Conservation (phyloP, 1,139 yeast species). For the Hyphopichia fennica region DNA sequence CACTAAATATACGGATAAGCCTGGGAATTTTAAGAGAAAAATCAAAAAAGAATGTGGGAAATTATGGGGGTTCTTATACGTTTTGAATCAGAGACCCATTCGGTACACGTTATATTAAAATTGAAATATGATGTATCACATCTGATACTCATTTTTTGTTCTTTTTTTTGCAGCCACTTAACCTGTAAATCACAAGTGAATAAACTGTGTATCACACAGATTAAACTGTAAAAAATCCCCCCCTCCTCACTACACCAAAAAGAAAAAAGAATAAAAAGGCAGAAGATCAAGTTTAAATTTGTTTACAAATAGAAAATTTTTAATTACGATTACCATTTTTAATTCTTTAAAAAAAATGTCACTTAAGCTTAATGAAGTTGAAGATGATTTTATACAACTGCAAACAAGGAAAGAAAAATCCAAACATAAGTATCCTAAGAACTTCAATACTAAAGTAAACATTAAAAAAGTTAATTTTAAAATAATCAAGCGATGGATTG, state of each 20-base stretch:
- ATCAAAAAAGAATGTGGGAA: too few species aligned
- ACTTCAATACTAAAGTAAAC: slow-evolving; percentile 27
- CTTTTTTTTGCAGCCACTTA: slow-evolving; percentile 9
- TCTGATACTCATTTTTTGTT: slow-evolving; percentile 2
- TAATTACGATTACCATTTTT: too few species aligned
- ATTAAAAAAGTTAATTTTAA: slow-evolving; percentile 32
- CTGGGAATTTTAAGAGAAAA: too few species aligned
- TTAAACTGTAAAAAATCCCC: background rate
- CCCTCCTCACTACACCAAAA: too few species aligned
- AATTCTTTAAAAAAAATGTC: slow-evolving; percentile 16
- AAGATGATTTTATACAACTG: slow-evolving; percentile 12
- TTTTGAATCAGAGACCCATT: too few species aligned
- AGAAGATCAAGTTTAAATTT: too few species aligned
- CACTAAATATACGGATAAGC: too few species aligned
- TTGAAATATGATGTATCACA: background rate
- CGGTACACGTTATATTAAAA: too few species aligned
- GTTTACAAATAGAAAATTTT: too few species aligned
- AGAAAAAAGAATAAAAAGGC: too few species aligned
- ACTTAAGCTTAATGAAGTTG: slow-evolving; percentile 16
- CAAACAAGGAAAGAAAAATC: slow-evolving; percentile 11
- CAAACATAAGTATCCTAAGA: slow-evolving; percentile 22
- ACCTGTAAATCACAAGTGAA: slow-evolving; percentile 6
- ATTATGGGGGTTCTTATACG: too few species aligned
- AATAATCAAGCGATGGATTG: slow-evolving; percentile 38
- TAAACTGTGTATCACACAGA: background rate